phyloP scores from a whole-genome alignment of 768 basidiomycete genomes.

The Boletales sp. region DNA sequence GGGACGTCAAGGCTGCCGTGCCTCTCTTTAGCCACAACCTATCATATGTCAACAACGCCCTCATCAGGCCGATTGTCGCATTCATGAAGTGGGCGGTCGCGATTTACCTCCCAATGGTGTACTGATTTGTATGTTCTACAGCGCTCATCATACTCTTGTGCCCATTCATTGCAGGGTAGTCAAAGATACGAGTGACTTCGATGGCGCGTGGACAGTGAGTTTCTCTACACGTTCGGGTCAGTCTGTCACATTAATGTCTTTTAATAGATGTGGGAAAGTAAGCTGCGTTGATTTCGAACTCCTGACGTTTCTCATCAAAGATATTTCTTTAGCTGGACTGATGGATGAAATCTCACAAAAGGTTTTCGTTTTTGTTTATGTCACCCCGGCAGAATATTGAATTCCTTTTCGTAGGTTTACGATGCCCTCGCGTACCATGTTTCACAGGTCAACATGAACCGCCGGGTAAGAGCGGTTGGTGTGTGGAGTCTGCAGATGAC shows the following conservation, averaged over 20 bases:
- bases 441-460: conserved; percentile 82
- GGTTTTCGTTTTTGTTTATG: conserved; percentile 34
- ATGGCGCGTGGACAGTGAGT: conserved; percentile 94
- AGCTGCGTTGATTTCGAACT: conserved; percentile 23
- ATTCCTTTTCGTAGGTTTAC: conserved; percentile 54
- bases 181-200: conserved; percentile 82
- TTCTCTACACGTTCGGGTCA: background rate
- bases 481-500: conserved; percentile 96
- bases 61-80: conserved; percentile 93
- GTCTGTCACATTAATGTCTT: conserved; percentile 2
- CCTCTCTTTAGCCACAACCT: conserved; percentile 88
- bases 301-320: conserved; percentile 1
- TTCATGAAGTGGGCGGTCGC: conserved; percentile 83
- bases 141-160: conserved; percentile 89
- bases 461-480: conserved; percentile 85
- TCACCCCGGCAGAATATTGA: background rate
- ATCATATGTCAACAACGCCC: conserved; percentile 87
- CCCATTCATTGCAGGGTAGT: conserved; percentile 91
- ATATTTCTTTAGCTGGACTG: conserved; percentile 66
- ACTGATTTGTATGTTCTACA: conserved; percentile 30
- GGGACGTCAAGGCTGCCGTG: conserved; percentile 92
- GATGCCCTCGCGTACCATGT: conserved; percentile 96
- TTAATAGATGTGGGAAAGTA: conserved; percentile 88
- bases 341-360: conserved; percentile 89
- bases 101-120: background rate